phyloP scores from a whole-genome alignment of 2,329 filamentous ascomycete species.

The Phaeophleospora eucalypticola region DNA sequence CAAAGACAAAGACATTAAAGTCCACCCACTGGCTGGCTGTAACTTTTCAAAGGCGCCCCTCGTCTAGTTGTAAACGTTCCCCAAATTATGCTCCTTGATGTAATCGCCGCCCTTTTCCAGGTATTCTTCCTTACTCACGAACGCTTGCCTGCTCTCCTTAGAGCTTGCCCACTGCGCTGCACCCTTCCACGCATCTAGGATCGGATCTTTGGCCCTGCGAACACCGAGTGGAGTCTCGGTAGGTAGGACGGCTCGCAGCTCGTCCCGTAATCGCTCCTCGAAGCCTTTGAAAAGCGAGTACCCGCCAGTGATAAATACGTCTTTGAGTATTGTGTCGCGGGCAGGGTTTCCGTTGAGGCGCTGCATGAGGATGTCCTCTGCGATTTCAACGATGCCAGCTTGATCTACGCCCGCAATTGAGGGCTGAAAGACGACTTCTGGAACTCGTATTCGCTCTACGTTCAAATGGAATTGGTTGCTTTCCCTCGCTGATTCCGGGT shows the following conservation, averaged over 20 bases:
- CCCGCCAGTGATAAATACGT: constrained; percentile 93
- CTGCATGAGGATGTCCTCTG: constrained; percentile 81
- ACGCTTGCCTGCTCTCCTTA: constrained; percentile 56
- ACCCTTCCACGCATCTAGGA: constrained; percentile 89
- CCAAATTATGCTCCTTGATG: constrained; percentile 61
- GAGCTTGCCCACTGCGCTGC: constrained; percentile 76
- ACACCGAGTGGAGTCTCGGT: constrained; percentile 64
- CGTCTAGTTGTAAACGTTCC: constrained; percentile 34
- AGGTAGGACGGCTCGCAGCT: constrained; percentile 69
- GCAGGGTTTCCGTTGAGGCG: constrained; percentile 57
- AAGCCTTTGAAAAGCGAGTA: constrained; percentile 83
- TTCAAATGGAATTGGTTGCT: constrained; percentile 90
- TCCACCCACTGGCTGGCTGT: no score
- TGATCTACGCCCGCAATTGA: constrained; percentile 97
- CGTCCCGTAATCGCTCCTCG: constrained; percentile 71
- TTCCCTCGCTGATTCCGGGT: constrained; percentile 73
- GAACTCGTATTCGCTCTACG: constrained; percentile 98
- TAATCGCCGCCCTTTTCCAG: constrained; percentile 90
- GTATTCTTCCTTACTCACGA: constrained; percentile 77
- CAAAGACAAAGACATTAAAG: no score
- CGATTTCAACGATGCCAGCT: constrained; percentile 87
- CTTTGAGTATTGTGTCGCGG: constrained; percentile 68
- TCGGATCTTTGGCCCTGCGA: constrained; percentile 67
- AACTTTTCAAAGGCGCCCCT: no score
- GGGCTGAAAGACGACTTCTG: constrained; percentile 98